Conservation (phyloP, 768 basidiomycete species). For the Naganishia vaughanmartiniae region DNA sequence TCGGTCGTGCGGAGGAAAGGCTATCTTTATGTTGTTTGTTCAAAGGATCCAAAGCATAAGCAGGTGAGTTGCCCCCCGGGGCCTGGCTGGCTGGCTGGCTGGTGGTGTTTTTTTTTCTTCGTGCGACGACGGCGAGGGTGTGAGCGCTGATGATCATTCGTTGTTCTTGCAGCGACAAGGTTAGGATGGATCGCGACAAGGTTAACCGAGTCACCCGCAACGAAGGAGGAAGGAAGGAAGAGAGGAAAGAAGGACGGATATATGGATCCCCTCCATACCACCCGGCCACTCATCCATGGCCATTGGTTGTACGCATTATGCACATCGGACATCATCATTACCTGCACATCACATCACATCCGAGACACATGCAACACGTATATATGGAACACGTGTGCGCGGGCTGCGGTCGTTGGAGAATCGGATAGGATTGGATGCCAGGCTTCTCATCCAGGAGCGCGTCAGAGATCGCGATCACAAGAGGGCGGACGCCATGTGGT, state of each 20-base stretch:
- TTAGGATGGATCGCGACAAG: background rate
- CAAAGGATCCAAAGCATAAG: slow-evolving; percentile 93
- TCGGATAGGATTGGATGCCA: too few species aligned
- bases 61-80: slow-evolving; percentile 55
- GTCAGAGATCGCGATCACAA: too few species aligned
- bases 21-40: slow-evolving; percentile 85
- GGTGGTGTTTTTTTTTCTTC: background rate
- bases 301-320: slow-evolving; percentile 1
- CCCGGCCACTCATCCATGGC: background rate
- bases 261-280: too few species aligned
- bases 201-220: background rate
- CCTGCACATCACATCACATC: background rate
- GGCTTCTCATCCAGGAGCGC: too few species aligned
- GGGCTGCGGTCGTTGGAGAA: too few species aligned
- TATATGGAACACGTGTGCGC: too few species aligned
- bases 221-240: background rate
- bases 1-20: slow-evolving; percentile 79
- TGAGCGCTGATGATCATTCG: too few species aligned
- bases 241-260: too few species aligned
- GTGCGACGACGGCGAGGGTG: too few species aligned
- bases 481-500: too few species aligned
- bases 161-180: slow-evolving; percentile 3
- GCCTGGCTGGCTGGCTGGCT: too few species aligned
- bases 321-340: too few species aligned
- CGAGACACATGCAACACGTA: background rate